Conservation (phyloP, 208 protist genomes). For the Trypanosoma avium region DNA sequence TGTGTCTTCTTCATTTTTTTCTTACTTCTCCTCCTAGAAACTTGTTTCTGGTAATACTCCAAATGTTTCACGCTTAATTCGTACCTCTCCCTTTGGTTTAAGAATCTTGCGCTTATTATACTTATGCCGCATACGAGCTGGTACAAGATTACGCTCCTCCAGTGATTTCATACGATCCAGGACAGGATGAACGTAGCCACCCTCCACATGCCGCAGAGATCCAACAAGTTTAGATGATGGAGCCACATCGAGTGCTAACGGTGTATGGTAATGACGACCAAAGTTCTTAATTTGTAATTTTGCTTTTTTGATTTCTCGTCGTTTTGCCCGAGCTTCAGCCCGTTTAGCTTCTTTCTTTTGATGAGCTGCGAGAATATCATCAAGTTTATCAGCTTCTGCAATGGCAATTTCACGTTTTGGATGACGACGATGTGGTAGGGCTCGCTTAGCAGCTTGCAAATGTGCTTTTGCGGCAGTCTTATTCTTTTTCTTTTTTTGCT, state of each 20-base stretch:
- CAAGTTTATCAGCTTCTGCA: slow-evolving; percentile 58
- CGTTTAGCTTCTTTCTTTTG: slow-evolving; percentile 34
- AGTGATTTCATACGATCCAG: slow-evolving; percentile 90
- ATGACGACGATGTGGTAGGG: slow-evolving; percentile 75
- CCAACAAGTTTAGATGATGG: slow-evolving; percentile 73
- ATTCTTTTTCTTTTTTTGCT: slow-evolving; percentile 51
- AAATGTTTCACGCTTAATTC: slow-evolving; percentile 80
- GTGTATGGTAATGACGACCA: slow-evolving; percentile 82
- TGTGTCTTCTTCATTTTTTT: background rate
- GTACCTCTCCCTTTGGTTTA: slow-evolving; percentile 87
- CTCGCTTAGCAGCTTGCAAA: slow-evolving; percentile 35
- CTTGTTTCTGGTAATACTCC: slow-evolving; percentile 75
- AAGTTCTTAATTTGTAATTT: slow-evolving; percentile 76
- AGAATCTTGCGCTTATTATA: slow-evolving; percentile 90
- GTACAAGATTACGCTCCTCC: slow-evolving; percentile 89
- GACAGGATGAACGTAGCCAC: slow-evolving; percentile 67
- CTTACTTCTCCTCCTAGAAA: slow-evolving; percentile 43
- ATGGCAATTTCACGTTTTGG: slow-evolving; percentile 53
- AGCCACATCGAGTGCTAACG: slow-evolving; percentile 71
- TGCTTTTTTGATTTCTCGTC: slow-evolving; percentile 59
- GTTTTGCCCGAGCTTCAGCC: slow-evolving; percentile 35
- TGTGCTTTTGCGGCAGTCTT: slow-evolving; percentile 43
- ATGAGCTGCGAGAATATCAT: slow-evolving; percentile 49
- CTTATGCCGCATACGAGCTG: slow-evolving; percentile 81
- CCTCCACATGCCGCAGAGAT: slow-evolving; percentile 76